Evolutionary conservation across 2,329 filamentous ascomycete genomes (phyloP).

Genomic region (Stylonectria norvegica): DNA sequence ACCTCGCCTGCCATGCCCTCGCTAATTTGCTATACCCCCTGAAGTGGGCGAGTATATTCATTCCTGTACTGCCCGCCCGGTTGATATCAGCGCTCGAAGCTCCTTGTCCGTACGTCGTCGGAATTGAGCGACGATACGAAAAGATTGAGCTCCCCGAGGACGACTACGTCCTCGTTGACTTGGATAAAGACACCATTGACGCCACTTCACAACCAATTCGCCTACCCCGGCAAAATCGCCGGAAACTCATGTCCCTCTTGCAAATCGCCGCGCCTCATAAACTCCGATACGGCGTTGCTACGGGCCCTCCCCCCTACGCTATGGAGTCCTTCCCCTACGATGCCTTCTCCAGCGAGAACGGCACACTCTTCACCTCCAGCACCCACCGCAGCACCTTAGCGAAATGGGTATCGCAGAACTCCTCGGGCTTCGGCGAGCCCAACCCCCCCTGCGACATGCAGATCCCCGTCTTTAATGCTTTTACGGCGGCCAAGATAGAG

Average conservation of each 20-base stretch:
- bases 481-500: conserved; percentile 66
- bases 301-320: conserved; percentile 89
- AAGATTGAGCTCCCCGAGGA: conserved; percentile 84
- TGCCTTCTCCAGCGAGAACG: conserved; percentile 82
- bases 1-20: conserved; percentile 86
- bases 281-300: conserved; percentile 76
- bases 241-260: conserved; percentile 83
- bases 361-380: conserved; percentile 71
- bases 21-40: conserved; percentile 83
- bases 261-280: conserved; percentile 90
- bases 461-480: conserved; percentile 84
- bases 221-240: conserved; percentile 81
- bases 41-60: conserved; percentile 91
- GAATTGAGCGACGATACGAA: conserved; percentile 89
- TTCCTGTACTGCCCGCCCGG: conserved; percentile 83
- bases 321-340: conserved; percentile 91
- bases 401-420: conserved; percentile 86
- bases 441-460: conserved; percentile 49
- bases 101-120: conserved; percentile 94
- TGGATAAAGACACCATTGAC: conserved; percentile 88
- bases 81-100: conserved; percentile 89
- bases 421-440: conserved; percentile 75
- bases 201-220: conserved; percentile 73
- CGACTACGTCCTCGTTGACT: conserved; percentile 90
- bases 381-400: conserved; percentile 70